Base-by-base conservation (phyloP, 352 stramenopile genomes). In the Phytophthora litchii region DNA sequence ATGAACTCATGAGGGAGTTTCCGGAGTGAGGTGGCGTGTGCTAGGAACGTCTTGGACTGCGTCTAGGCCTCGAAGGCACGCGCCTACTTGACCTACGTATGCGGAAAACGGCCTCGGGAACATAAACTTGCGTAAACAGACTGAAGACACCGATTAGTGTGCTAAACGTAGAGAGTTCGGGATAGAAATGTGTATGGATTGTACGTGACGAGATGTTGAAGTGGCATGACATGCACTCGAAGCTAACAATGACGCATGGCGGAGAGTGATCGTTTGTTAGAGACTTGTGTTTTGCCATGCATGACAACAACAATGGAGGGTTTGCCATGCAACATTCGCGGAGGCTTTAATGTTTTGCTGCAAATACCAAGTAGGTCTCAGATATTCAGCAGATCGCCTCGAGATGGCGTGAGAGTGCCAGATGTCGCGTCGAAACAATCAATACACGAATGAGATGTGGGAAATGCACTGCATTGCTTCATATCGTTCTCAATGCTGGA, bases 1-100 rank as follows among this genome's bases (percentile, higher is more conserved):
- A 11, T 8, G 64, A 29, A 19, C 58, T 72, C 64, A 72, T 70
- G 48, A n/a, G 48, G 31, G 44, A 37, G 51, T 53, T 61, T 51
- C 21, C 60, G 1, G 25, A 34, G 8, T 45, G 49, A 57, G 21
- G 17, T 36, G 35, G 52, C 19, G 45, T 41, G 34, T 48, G 35
- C 40, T 50, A 32, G 52, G 19, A 60, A 12, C 14, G 42, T 53
- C 42, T 29, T 27, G 48, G 36, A 56, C 47, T 56, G 45, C 55
- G 31, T 41, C 20, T 55, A 16, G 52, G 44, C 37, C 36, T 50
- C 32, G 4, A n/a, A 63, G 49, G 49, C 49, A 56, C 49, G 49
- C 49, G 37, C 37, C 41, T 51, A 43, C 51, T 59, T 59, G 38
- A 59, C 51, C 13, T 34, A 42, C 29, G 37, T n/a, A 13, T 37